A percentile compares a stretch with the other conserved stretches of the same genome.
phyloP scores from a whole-genome alignment of 169 alveolate genomes.

The Eimeria maxima region DNA sequence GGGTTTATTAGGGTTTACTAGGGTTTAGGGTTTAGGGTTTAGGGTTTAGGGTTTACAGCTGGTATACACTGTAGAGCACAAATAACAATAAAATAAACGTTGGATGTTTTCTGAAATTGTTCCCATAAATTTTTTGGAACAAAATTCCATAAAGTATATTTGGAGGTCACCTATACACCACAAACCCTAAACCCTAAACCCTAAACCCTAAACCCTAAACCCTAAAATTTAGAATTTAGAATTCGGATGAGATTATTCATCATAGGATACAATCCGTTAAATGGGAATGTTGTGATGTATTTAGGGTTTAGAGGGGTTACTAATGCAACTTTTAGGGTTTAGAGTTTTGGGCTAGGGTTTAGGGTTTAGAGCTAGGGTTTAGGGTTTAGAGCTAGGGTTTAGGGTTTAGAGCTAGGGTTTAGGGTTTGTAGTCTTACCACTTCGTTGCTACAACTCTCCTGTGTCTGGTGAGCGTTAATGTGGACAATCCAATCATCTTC shows the following conservation, averaged over 20 bases:
- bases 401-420: neutral
- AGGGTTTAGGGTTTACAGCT: constrained; percentile 28
- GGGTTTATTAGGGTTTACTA: neutral
- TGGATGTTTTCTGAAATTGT: constrained; percentile 74
- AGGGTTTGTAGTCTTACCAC: constrained; percentile 38
- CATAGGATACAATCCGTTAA: neutral
- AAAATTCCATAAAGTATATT: constrained; percentile 59
- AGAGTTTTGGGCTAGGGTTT: too few relatives aligned
- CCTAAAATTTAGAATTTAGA: neutral
- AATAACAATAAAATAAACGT: constrained; percentile 49
- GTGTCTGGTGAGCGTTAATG: constrained; percentile 13
- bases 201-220: constrained; percentile 31
- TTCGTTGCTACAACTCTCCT: constrained; percentile 47
- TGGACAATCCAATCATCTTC: constrained; percentile 28
- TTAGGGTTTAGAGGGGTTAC: too few relatives aligned
- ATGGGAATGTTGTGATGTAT: too few relatives aligned
- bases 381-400: constrained; percentile 19
- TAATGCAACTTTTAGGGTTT: too few relatives aligned
- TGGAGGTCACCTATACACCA: constrained; percentile 57
- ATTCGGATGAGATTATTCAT: neutral
- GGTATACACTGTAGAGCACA: constrained; percentile 65
- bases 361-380: neutral
- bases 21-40: constrained; percentile 43
- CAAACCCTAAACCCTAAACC: constrained; percentile 39
- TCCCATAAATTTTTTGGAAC: constrained; percentile 58